These are phyloP conservation scores for Scedosporium boydii DNA, from an alignment of 2,329 filamentous ascomycete genomes.

Conservation along the genomic window DNA sequence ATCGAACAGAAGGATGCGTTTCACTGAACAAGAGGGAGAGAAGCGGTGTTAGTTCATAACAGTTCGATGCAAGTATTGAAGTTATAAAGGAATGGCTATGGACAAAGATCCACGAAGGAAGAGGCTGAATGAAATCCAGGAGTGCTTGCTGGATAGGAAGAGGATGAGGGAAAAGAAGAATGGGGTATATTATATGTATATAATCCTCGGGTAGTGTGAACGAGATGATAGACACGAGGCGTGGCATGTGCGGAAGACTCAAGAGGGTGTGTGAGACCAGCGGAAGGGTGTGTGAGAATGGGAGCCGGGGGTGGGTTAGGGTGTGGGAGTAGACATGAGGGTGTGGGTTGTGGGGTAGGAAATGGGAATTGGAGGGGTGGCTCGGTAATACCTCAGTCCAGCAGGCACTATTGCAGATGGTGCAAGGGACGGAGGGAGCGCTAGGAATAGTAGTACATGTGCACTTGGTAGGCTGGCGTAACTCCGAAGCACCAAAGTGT, in stretches of 20 bases:
- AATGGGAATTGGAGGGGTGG: background rate
- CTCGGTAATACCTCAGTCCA: background rate
- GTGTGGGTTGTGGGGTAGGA: background rate
- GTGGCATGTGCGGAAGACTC: background rate
- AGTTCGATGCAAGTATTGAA: background rate
- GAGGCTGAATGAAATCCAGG: background rate
- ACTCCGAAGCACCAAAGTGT: background rate
- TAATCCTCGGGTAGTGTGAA: background rate
- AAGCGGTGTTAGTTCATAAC: background rate
- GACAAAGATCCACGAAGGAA: background rate
- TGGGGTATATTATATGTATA: background rate
- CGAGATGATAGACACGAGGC: background rate
- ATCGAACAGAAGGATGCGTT: conserved; percentile 50
- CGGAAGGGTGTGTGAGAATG: background rate
- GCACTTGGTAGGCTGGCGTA: background rate
- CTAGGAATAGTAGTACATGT: background rate
- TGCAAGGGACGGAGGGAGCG: background rate
- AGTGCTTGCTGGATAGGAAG: background rate
- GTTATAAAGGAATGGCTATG: background rate
- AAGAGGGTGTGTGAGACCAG: background rate
- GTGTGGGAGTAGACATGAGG: background rate
- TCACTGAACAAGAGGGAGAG: conserved; percentile 29
- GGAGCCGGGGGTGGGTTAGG: background rate
- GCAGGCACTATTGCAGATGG: background rate
- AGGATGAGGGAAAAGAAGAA: background rate